These are phyloP conservation scores for Diddensiella santjacobensis DNA, from an alignment of 805 yeast genomes.

Conservation along the genomic window DNA sequence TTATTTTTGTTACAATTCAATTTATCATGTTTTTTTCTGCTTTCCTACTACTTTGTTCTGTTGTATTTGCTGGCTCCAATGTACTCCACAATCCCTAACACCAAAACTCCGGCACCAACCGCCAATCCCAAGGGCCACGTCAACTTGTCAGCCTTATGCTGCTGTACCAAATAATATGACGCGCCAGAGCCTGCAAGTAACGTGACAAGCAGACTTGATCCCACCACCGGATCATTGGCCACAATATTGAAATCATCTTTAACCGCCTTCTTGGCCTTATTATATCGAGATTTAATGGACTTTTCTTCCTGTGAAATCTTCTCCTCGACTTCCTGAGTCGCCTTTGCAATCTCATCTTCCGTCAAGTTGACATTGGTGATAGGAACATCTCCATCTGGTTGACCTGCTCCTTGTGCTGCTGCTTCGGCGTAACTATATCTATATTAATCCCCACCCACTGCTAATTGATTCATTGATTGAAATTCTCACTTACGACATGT, in stretches of 20 bases:
- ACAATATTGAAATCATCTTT: constrained; percentile 13
- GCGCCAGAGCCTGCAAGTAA: constrained; percentile 23
- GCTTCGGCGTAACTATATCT: constrained; percentile 17
- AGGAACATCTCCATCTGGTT: constrained; percentile 10
- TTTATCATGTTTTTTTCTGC: neutral
- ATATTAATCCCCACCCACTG: too few relatives aligned
- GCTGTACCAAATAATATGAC: constrained; percentile 15
- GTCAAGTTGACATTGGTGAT: neutral
- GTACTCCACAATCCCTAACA: constrained; percentile 13
- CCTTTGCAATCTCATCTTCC: constrained; percentile 6
- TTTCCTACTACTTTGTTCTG: neutral
- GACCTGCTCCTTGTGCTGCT: constrained; percentile 12
- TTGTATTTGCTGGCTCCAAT: constrained; percentile 8
- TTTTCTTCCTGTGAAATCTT: neutral
- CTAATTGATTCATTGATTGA: too few relatives aligned
- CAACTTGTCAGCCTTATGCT: constrained; percentile 20
- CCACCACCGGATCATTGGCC: constrained; percentile 21
- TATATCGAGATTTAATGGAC: neutral
- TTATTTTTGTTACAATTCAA: too few relatives aligned
- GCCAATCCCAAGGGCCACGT: constrained; percentile 17
- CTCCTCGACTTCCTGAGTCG: constrained; percentile 3
- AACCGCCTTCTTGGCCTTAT: constrained; percentile 4
- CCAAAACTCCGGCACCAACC: constrained; percentile 13
- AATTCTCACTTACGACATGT: too few relatives aligned
- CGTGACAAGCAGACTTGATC: constrained; percentile 19